A percentile compares a stretch with the other conserved stretches of the same genome.
Conservation (phyloP, 192 early-diverging fungal species). For the Mortierella alpina region DNA sequence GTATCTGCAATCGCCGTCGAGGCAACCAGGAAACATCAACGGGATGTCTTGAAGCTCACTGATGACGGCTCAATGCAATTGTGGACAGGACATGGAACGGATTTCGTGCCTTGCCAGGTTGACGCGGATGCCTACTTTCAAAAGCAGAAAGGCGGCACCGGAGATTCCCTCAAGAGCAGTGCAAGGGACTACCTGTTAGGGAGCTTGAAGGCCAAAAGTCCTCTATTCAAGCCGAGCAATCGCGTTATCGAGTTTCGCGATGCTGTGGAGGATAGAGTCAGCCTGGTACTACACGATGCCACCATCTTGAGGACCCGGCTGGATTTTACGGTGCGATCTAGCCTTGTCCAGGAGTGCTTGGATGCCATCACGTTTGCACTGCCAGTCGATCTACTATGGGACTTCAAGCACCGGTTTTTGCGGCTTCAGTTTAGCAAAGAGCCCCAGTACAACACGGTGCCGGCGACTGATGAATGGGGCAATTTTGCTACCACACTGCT, state of each 20-base stretch:
- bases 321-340: conserved; percentile 49
- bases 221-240: conserved; percentile 2
- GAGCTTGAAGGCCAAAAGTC: not conserved
- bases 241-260: conserved; percentile 48
- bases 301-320: conserved; percentile 36
- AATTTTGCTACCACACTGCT: conserved; percentile 52
- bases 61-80: conserved; percentile 40
- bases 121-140: not conserved
- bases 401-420: conserved; percentile 49
- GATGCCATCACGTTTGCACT: conserved; percentile 53
- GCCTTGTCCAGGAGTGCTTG: conserved; percentile 50
- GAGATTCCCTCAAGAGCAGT: not conserved
- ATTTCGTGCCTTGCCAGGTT: conserved; percentile 40
- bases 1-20: conserved; percentile 54
- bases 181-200: not conserved
- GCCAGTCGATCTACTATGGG: conserved; percentile 36
- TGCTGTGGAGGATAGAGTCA: conserved; percentile 53
- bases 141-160: not conserved
- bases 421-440: conserved; percentile 34
- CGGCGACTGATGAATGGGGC: conserved; percentile 46
- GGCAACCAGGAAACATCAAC: conserved; percentile 41
- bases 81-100: conserved; percentile 50
- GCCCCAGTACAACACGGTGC: not conserved
- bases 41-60: conserved; percentile 57
- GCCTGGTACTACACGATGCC: conserved; percentile 29